Evolutionary conservation across 495 filamentous ascomycete species (phyloP).

Genomic region (Durotheca rogersii): DNA sequence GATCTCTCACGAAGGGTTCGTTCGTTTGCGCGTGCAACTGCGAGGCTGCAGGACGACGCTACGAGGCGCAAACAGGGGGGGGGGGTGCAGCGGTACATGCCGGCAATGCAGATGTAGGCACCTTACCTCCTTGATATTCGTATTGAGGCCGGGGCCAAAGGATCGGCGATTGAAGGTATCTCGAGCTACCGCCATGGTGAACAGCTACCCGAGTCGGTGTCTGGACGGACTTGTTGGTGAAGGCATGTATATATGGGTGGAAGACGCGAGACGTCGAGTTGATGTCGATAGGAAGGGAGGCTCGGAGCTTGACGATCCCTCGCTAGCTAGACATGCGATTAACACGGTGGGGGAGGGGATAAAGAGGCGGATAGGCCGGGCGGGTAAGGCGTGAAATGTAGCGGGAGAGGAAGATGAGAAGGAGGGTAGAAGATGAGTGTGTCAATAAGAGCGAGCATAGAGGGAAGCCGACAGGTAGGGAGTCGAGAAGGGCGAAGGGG

Average conservation of each 20-base stretch:
- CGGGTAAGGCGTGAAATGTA: too few relatives aligned
- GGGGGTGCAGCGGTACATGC: constrained; percentile 1
- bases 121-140: constrained; percentile 50
- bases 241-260: constrained; percentile 26
- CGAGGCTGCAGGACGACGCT: too few relatives aligned
- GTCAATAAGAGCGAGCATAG: too few relatives aligned
- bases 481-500: too few relatives aligned
- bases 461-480: too few relatives aligned
- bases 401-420: background rate
- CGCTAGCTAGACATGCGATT: background rate
- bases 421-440: background rate
- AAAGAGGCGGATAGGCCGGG: too few relatives aligned
- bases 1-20: background rate
- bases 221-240: constrained; percentile 9
- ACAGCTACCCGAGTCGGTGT: constrained; percentile 29
- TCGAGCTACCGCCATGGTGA: constrained; percentile 36
- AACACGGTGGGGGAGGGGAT: background rate
- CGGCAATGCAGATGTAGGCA: constrained; percentile 16
- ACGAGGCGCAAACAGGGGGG: constrained; percentile 14
- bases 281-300: background rate
- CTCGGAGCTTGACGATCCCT: background rate
- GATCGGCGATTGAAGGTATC: constrained; percentile 46
- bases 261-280: background rate
- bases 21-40: constrained; percentile 15
- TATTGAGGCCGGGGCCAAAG: constrained; percentile 45